phyloP scores from a whole-genome alignment of 352 stramenopile genomes.

The Peronospora destructor region DNA sequence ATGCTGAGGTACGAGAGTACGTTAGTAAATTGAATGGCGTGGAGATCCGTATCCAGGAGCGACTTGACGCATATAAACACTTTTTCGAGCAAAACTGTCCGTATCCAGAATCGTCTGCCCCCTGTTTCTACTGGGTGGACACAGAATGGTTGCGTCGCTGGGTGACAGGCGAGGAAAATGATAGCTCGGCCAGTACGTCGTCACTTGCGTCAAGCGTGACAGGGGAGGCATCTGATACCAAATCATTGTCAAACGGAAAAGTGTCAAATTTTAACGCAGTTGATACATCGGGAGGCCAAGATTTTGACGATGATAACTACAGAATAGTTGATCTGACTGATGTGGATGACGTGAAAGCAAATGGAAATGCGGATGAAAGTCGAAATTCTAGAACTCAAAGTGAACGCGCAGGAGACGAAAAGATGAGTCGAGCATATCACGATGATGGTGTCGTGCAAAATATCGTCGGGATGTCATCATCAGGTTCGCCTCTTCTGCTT shows the following conservation, averaged over 20 bases:
- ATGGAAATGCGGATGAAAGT: constrained; percentile 6
- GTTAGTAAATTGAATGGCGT: constrained; percentile 34
- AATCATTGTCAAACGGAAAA: constrained; percentile 5
- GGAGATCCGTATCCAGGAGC: constrained; percentile 44
- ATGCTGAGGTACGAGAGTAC: constrained; percentile 43
- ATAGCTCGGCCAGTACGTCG: constrained; percentile 6
- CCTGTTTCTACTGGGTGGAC: constrained; percentile 67
- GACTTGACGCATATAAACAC: constrained; percentile 45
- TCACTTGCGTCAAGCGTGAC: constrained; percentile 11
- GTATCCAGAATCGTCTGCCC: constrained; percentile 27
- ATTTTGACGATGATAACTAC: constrained; percentile 15
- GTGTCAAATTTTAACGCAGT: constrained; percentile 2
- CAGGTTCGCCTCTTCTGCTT: constrained; percentile 4
- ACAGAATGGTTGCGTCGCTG: constrained; percentile 52
- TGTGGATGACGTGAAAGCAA: constrained; percentile 2
- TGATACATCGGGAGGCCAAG: constrained; percentile 8
- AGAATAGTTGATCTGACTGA: constrained; percentile 18
- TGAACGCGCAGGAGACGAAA: constrained; percentile 11
- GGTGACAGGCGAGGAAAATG: constrained; percentile 51
- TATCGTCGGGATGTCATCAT: constrained; percentile 6
- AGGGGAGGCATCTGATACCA: constrained; percentile 4
- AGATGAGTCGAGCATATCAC: constrained; percentile 1
- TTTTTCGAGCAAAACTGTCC: constrained; percentile 56
- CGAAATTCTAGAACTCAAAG: constrained; percentile 16
- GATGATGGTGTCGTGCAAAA: constrained; percentile 15